Evolutionary conservation across 2,329 filamentous ascomycete genomes (phyloP).

Genomic region (Colletotrichum limetticola): DNA sequence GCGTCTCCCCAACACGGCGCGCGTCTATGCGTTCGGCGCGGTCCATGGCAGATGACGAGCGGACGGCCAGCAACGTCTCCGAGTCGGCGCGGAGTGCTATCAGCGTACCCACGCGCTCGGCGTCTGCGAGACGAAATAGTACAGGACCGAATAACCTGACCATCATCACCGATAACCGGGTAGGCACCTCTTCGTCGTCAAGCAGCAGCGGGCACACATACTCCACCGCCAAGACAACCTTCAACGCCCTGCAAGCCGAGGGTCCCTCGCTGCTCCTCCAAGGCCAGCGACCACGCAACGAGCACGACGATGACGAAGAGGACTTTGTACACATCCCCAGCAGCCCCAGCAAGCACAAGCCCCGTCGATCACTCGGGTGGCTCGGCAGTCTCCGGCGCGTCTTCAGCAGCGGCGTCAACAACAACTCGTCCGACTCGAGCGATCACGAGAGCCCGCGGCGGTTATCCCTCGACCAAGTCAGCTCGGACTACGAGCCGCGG

Average conservation of each 20-base stretch:
- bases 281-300: slow-evolving; percentile 5
- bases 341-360: slow-evolving; percentile 68
- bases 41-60: slow-evolving; percentile 54
- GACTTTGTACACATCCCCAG: slow-evolving; percentile 51
- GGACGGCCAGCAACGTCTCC: slow-evolving; percentile 67
- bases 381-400: slow-evolving; percentile 75
- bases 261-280: slow-evolving; percentile 60
- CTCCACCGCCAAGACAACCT: slow-evolving; percentile 65
- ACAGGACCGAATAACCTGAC: slow-evolving; percentile 28
- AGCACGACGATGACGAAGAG: slow-evolving; percentile 45
- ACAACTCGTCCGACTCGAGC: slow-evolving; percentile 42
- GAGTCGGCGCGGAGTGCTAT: slow-evolving; percentile 62
- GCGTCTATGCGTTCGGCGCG: slow-evolving; percentile 48
- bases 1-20: slow-evolving; percentile 51
- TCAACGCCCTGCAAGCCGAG: slow-evolving; percentile 63
- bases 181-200: slow-evolving; percentile 45
- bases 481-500: slow-evolving; percentile 57
- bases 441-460: slow-evolving; percentile 37
- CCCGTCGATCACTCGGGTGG: slow-evolving; percentile 64
- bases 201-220: slow-evolving; percentile 56
- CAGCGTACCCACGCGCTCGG: slow-evolving; percentile 46
- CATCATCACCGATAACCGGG: slow-evolving; percentile 35
- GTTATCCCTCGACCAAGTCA: slow-evolving; percentile 45
- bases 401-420: slow-evolving; percentile 58
- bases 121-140: slow-evolving; percentile 38